These are phyloP conservation scores for Hymenoscyphus scutula DNA, from an alignment of 2,329 filamentous ascomycete genomes.

Conservation along the genomic window DNA sequence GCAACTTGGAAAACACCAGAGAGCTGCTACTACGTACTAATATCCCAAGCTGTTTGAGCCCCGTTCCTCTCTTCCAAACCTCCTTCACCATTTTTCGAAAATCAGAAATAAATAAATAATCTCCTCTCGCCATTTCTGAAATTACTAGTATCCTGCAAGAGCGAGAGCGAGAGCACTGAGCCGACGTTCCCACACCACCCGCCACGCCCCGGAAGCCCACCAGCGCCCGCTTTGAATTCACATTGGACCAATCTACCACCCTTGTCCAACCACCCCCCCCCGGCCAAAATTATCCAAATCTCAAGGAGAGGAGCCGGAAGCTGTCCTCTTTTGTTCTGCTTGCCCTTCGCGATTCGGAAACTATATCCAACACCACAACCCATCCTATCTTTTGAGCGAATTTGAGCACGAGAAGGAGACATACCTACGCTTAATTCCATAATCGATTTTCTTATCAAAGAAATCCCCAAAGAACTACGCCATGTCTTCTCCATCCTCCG, in stretches of 20 bases:
- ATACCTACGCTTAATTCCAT: background rate
- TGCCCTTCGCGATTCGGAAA: background rate
- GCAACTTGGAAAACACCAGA: too few species aligned
- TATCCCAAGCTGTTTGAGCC: too few species aligned
- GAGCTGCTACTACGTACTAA: too few species aligned
- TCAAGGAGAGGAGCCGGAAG: slow-evolving; percentile 1
- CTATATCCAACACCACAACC: background rate
- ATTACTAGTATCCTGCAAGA: background rate
- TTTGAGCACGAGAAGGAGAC: background rate
- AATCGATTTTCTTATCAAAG: slow-evolving; percentile 1
- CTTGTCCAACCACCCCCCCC: background rate
- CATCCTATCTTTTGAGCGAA: background rate
- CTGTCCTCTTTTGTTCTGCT: background rate
- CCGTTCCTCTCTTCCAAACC: background rate
- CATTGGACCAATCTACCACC: slow-evolving; percentile 4
- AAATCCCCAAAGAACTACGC: background rate
- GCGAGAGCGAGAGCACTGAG: background rate
- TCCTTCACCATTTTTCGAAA: background rate
- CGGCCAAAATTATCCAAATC: background rate
- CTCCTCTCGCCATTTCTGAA: background rate
- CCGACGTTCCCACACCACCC: background rate
- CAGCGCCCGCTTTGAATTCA: background rate
- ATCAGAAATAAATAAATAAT: background rate
- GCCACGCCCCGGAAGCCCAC: too few species aligned
- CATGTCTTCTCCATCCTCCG: slow-evolving; percentile 39